Conservation (phyloP, 208 protist genomes). For the Crithidia fasciculata region DNA sequence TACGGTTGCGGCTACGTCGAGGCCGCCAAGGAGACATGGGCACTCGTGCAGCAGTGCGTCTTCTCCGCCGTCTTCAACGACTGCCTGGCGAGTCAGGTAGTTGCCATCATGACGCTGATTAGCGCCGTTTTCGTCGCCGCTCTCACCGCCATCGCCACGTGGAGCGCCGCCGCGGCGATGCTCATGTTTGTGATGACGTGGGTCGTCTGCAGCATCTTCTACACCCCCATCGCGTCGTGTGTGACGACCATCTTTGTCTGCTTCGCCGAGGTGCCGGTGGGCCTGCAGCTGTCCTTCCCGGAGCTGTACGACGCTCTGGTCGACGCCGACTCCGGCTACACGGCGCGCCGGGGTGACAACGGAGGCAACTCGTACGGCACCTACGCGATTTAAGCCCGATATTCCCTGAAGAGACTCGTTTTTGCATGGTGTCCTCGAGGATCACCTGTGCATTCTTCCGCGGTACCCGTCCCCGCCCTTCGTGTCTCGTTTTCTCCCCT, state of each 20-base stretch:
- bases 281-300: constrained; percentile 62
- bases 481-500: too few relatives aligned
- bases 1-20: constrained; percentile 89
- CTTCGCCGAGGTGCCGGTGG: constrained; percentile 81
- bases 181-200: constrained; percentile 53
- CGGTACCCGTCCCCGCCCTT: too few relatives aligned
- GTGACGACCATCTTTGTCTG: constrained; percentile 87
- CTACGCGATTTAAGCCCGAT: constrained; percentile 1
- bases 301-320: constrained; percentile 58
- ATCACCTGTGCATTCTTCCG: too few relatives aligned
- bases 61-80: constrained; percentile 88
- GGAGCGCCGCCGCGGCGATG: constrained; percentile 20
- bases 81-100: constrained; percentile 47
- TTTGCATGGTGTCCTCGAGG: background rate
- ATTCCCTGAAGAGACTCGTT: background rate
- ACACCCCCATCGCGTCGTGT: constrained; percentile 57
- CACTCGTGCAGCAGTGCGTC: constrained; percentile 65
- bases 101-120: constrained; percentile 44
- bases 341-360: constrained; percentile 17
- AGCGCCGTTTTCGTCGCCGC: constrained; percentile 30
- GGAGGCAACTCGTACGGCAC: constrained; percentile 18
- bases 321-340: constrained; percentile 42
- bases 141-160: constrained; percentile 33
- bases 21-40: constrained; percentile 70
- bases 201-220: constrained; percentile 54